Conservation (phyloP, 305 asterid genomes). For the Ilex paraguariensis region DNA sequence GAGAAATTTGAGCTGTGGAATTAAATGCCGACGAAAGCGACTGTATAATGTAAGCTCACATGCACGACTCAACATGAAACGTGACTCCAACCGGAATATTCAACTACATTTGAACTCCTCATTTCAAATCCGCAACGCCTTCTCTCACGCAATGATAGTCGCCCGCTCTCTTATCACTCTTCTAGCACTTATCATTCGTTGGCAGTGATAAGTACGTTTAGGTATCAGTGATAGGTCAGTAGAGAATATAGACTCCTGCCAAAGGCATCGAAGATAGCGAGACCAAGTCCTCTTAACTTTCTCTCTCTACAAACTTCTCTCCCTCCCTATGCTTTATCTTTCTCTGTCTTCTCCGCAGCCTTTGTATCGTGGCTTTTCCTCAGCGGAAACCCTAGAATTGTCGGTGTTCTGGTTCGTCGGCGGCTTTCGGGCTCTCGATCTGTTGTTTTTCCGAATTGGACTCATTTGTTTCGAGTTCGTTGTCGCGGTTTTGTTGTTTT, state of each 20-base stretch:
- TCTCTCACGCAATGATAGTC: slow-evolving; percentile 38
- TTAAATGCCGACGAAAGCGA: slow-evolving; percentile 24
- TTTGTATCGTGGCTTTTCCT: slow-evolving; percentile 1
- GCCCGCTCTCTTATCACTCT: too few relatives aligned
- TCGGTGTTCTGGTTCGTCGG: slow-evolving; percentile 27
- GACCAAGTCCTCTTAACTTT: slow-evolving; percentile 60
- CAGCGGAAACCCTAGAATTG: slow-evolving; percentile 57
- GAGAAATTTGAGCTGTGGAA: too few relatives aligned
- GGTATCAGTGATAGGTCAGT: slow-evolving; percentile 61
- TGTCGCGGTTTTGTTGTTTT: neutral
- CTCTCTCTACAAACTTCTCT: slow-evolving; percentile 26
- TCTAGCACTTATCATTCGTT: accelerated
- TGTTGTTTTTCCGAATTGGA: slow-evolving; percentile 27
- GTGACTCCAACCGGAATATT: slow-evolving; percentile 62
- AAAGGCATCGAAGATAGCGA: slow-evolving; percentile 96
- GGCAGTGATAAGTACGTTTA: accelerated
- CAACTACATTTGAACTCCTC: slow-evolving; percentile 65
- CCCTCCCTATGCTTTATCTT: slow-evolving; percentile 22
- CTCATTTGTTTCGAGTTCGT: slow-evolving; percentile 2
- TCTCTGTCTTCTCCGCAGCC: slow-evolving; percentile 26
- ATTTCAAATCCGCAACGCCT: slow-evolving; percentile 83
- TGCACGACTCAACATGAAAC: neutral
- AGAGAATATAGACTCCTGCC: slow-evolving; percentile 70
- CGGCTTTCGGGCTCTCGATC: slow-evolving; percentile 56
- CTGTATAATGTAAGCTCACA: neutral